Base-by-base conservation (phyloP, 495 filamentous ascomycete species). In the Cercophora scortea region DNA sequence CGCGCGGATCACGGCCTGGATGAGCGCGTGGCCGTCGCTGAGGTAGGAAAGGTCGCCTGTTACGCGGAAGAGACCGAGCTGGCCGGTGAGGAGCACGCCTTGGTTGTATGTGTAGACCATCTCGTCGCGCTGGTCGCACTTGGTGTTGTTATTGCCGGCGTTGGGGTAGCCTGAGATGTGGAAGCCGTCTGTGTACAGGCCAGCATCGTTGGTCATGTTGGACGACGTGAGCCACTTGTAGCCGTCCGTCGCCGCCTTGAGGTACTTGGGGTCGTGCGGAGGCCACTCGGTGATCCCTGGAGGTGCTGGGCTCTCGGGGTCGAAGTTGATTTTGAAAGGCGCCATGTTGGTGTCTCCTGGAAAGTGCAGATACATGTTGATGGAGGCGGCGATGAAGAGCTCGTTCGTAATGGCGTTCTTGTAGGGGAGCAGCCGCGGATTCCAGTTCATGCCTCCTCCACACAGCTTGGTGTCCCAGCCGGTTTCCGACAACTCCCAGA, bases 331-430 rank as follows among this genome's bases (percentile, higher is more conserved):
- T 42, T 67, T 45, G 60, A 88, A 95, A 1, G 90, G 90, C 0
- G 85, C 82, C 12, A 73, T 65, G 52, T 87, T 89, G 15, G 69
- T 54, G 54, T 95, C 90, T 3, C 90, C 90, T 0, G 90, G 89
- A 63, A 89, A 93, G 64, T 93, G 79, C 4, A 94, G 79, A 63
- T 94, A 98, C 93, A 98, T 97, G 17, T 74, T 79, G 43, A 94
- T 79, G 45, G 85, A 90, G 1, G 88, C 89, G 0, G 90, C 73
- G 49, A 96, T 88, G 61, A 75, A 97, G 8, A 96, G 78, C 63
- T 97, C 83, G 63, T 98, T 98, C 33, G 93, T 98, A 56, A 98
- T 92, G 51, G 93, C 90, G 61, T 98, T 98, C 66, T 97, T 98
- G 69, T 98, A 96, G 0, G 92, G 90, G 17, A 71, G 67, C 40